Conservation (phyloP, 805 yeast genomes). For the Dipodascus geniculatus region DNA sequence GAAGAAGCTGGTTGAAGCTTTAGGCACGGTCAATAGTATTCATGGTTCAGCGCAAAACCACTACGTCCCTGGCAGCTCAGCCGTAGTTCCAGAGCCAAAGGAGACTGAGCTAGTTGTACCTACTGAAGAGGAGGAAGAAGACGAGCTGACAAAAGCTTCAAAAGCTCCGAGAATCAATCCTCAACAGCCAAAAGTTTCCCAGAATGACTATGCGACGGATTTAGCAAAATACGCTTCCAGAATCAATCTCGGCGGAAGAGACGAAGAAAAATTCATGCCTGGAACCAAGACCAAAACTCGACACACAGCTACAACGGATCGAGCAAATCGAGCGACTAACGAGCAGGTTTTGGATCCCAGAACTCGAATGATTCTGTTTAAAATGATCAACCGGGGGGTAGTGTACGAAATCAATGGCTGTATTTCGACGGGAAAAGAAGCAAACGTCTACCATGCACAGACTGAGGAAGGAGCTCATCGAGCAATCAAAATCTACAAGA, state of each 20-base stretch:
- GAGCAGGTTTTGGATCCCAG: conserved; percentile 95
- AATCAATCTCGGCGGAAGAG: not conserved
- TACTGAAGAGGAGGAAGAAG: not conserved
- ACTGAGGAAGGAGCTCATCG: conserved; percentile 33
- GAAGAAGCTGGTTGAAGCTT: conserved; percentile 3
- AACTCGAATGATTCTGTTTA: conserved; percentile 71
- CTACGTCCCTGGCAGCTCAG: not conserved
- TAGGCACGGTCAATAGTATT: not conserved
- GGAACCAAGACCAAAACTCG: not conserved
- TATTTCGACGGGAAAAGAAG: conserved; percentile 93
- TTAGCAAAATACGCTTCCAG: not conserved
- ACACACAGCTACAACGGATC: conserved; percentile 34
- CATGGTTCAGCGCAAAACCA: not conserved
- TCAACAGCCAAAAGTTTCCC: not conserved
- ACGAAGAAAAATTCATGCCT: conserved; percentile 1
- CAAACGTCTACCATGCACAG: conserved; percentile 86
- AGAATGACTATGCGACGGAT: not conserved
- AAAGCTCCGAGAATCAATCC: not conserved
- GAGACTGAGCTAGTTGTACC: not conserved
- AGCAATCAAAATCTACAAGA: conserved; percentile 93
- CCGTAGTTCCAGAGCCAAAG: not conserved
- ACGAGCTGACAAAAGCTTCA: not conserved
- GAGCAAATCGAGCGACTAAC: conserved; percentile 90
- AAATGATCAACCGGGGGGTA: conserved; percentile 72
- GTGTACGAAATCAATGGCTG: conserved; percentile 86